A percentile compares a stretch with the other conserved stretches of the same genome.
Conservation (phyloP, 805 yeast species). For the Sugiyamaella boreocaroliniensis region DNA sequence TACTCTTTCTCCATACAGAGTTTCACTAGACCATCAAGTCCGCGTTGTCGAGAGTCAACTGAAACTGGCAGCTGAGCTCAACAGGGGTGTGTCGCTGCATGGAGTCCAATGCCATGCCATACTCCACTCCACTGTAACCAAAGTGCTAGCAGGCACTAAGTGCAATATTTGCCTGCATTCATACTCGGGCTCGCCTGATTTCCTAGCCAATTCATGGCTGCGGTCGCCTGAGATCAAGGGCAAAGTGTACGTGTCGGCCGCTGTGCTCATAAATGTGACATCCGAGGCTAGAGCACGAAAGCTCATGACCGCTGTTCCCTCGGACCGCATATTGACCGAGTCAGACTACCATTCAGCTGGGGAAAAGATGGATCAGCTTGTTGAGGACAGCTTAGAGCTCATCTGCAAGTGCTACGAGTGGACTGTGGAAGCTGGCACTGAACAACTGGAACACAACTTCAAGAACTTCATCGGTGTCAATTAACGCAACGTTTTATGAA, state of each 20-base stretch:
- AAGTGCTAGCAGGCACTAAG: background rate
- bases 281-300: constrained; percentile 28
- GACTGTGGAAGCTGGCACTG: constrained; percentile 7
- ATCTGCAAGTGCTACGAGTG: constrained; percentile 11
- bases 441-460: constrained; percentile 12
- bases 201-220: constrained; percentile 24
- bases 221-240: constrained; percentile 6
- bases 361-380: constrained; percentile 19
- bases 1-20: constrained; percentile 42
- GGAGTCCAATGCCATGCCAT: constrained; percentile 75
- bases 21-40: constrained; percentile 60
- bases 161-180: constrained; percentile 65
- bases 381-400: constrained; percentile 7
- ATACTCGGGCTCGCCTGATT: constrained; percentile 76
- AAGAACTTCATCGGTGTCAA: constrained; percentile 3
- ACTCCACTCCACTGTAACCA: constrained; percentile 29
- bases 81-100: constrained; percentile 64
- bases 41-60: constrained; percentile 46
- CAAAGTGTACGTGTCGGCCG: constrained; percentile 46
- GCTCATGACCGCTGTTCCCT: constrained; percentile 33
- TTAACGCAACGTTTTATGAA: too few species aligned
- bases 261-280: constrained; percentile 42
- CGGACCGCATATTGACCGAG: constrained; percentile 40
- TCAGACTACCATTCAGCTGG: constrained; percentile 42
- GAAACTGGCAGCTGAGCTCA: constrained; percentile 43